Evolutionary conservation across 2,329 filamentous ascomycete genomes (phyloP), one percentile per base, ranked within the genome.

Genomic region (Ilyonectria sp.): DNA sequence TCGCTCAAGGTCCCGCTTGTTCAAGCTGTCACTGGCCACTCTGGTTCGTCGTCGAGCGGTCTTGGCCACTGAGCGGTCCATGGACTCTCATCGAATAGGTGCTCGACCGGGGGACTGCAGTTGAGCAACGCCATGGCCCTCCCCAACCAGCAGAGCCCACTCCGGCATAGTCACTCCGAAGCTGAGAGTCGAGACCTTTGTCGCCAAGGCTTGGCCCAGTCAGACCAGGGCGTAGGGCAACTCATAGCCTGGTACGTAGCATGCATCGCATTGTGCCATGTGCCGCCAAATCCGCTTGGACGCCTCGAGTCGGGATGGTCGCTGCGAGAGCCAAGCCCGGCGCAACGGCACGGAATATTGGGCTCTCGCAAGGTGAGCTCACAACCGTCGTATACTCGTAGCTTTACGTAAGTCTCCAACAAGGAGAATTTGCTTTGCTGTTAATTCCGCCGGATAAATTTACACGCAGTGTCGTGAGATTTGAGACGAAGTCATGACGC

Each of bases 141-240:
- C 65, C 46, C 58, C 54, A 60, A 49, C 63, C 63, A 43, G 56
- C 61, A 60, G 63, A 75, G 60, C 56, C 71, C 72, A 71, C 69
- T 67, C 60, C 47, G 29, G 59, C 53, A 67, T 65, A 67, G 56
- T 47, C 53, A 58, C 21, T 35, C 63, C 60, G 33, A 69, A 59
- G 61, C 60, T 47, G 63, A 73, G 68, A 74, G 74, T 75, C 74
- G 57, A 70, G 74, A 76, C 74, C 68, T 69, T 60, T 67, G 57
- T 66, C 68, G 74, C 74, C 74, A 76, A 76, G 74, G 67, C 74
- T 76, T 76, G 74, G 74, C 74, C 70, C 64, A 66, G 65, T 64
- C 65, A 58, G 65, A 71, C 57, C 52, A 67, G 72, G 65, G 61
- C 67, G 57, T 61, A 55, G 46, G 63, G 58, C 63, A 65, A 29